Conservation (phyloP, 2,329 filamentous ascomycete species). For the Stachybotrys chartarum region DNA sequence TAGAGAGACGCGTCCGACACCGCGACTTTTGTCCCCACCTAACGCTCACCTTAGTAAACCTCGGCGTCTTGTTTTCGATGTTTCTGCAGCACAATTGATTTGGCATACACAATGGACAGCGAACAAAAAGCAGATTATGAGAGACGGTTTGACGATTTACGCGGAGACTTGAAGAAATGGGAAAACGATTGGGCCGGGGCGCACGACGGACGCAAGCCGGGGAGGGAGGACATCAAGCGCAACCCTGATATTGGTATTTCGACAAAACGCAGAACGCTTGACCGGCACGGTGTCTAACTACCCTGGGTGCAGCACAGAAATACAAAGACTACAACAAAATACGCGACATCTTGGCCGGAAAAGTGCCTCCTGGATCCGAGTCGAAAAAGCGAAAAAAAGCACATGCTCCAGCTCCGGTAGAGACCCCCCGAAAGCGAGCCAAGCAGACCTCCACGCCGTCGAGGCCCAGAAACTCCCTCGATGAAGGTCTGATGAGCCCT, state of each 20-base stretch:
- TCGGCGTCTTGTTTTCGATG: neutral
- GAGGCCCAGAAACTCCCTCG: conserved; percentile 27
- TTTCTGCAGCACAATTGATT: neutral
- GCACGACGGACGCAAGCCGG: conserved; percentile 62
- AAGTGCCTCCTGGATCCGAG: conserved; percentile 31
- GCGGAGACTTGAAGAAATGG: conserved; percentile 67
- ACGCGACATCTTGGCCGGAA: conserved; percentile 51
- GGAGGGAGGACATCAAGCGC: conserved; percentile 68
- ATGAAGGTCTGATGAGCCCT: conserved; percentile 46
- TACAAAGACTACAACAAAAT: conserved; percentile 71
- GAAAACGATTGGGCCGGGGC: conserved; percentile 58
- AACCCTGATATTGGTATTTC: conserved; percentile 61
- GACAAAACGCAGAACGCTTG: neutral
- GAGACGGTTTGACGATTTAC: conserved; percentile 45
- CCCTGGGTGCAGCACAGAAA: conserved; percentile 47
- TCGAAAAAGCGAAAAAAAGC: conserved; percentile 35
- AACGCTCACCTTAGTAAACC: neutral
- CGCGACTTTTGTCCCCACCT: neutral
- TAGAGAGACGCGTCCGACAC: neutral
- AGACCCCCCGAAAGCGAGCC: conserved; percentile 46
- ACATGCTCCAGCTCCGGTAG: conserved; percentile 15
- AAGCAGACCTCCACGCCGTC: conserved; percentile 39
- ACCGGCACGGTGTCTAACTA: neutral
- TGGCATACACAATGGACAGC: conserved; percentile 35
- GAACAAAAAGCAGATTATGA: conserved; percentile 37